Conservation (phyloP, 228 moss, liverwort and hornwort genomes). For the Sphagnum fallax region DNA sequence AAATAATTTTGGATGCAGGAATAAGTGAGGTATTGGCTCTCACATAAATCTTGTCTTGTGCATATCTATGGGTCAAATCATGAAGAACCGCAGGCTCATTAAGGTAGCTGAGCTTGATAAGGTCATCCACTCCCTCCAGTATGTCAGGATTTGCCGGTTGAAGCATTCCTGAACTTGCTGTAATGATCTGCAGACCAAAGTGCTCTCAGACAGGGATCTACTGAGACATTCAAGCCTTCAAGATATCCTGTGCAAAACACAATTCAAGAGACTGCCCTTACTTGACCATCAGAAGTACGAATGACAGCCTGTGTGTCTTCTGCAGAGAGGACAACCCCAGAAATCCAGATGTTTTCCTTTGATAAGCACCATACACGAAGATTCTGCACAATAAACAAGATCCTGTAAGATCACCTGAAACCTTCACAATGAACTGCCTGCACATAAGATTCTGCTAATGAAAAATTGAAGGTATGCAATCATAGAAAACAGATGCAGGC, state of each 20-base stretch:
- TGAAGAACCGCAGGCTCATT: conserved; percentile 56
- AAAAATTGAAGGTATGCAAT: too few species aligned
- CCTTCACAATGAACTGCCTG: too few species aligned
- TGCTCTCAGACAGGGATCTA: too few species aligned
- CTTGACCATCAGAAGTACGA: conserved; percentile 39
- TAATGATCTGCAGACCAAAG: conserved; percentile 25
- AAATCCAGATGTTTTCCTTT: conserved; percentile 44
- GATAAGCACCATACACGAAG: conserved; percentile 49
- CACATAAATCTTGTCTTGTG: conserved; percentile 48
- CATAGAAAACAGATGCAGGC: too few species aligned
- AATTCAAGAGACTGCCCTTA: conserved; percentile 3
- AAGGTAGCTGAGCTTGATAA: conserved; percentile 51
- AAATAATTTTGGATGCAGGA: not conserved
- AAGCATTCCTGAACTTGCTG: conserved; percentile 32
- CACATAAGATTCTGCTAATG: not conserved
- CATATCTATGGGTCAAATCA: conserved; percentile 43
- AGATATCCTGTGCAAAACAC: too few species aligned
- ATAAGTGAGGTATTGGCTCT: conserved; percentile 5
- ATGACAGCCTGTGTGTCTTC: conserved; percentile 41
- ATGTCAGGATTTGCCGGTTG: conserved; percentile 55
- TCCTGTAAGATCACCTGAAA: too few species aligned
- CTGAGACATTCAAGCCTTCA: too few species aligned
- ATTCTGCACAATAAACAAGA: conserved; percentile 25
- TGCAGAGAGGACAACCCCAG: conserved; percentile 37
- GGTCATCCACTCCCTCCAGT: conserved; percentile 51